Conservation (phyloP, 108 stramenopile genomes). For the Ochromonas danica region DNA sequence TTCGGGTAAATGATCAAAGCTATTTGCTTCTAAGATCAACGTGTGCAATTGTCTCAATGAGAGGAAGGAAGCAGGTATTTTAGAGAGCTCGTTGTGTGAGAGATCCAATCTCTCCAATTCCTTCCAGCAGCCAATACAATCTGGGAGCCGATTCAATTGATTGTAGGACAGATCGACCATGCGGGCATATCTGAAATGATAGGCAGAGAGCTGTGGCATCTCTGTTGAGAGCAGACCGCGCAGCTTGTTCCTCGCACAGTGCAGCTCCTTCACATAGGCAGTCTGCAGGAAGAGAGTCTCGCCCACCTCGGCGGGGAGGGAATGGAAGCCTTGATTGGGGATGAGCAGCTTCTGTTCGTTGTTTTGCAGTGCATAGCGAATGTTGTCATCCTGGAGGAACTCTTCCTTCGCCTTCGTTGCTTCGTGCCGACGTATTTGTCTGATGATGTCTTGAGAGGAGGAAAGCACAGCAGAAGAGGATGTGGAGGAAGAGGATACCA, state of each 20-base stretch:
- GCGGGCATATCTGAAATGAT: background rate
- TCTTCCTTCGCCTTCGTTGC: background rate
- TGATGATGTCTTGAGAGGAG: too few relatives aligned
- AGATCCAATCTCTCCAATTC: background rate
- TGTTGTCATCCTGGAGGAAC: background rate
- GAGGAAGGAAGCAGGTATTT: conserved; percentile 18
- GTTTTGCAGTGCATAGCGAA: background rate
- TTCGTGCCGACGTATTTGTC: background rate
- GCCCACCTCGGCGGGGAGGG: background rate
- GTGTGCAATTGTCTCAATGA: background rate
- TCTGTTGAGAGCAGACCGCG: background rate
- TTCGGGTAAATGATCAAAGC: conserved; percentile 6
- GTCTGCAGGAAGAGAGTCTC: background rate
- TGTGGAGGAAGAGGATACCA: too few relatives aligned
- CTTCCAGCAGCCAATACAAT: background rate
- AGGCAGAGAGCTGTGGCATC: conserved; percentile 1
- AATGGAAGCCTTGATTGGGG: background rate
- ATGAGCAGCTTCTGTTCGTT: background rate
- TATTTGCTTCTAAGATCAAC: conserved; percentile 3
- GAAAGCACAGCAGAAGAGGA: too few relatives aligned
- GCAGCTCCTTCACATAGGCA: background rate
- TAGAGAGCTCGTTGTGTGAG: background rate
- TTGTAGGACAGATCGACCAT: conserved; percentile 1
- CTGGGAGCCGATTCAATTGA: background rate
- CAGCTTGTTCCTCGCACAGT: background rate